Base-by-base conservation (phyloP, 2,329 filamentous ascomycete species). In the Ramichloridium luteum region DNA sequence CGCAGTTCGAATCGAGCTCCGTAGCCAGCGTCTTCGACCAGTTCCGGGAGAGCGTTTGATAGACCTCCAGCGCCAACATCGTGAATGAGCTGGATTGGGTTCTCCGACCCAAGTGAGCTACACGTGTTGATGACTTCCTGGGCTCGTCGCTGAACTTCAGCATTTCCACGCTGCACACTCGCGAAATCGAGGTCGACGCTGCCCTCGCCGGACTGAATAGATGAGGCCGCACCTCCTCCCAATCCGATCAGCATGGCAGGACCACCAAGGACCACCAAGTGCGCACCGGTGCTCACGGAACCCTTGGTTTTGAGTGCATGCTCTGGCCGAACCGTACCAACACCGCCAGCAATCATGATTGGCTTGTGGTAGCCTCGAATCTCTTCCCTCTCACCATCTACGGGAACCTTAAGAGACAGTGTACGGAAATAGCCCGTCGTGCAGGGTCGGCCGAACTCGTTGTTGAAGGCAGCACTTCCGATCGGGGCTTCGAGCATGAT, bases 61-160 rank as follows among this genome's bases (percentile, higher is more conserved):
- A 86, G 63, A 37, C 90, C 90, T 49, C 90, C 90, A 30, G 90
- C 90, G 40, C 90, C 90, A 27, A 98, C 90, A 53, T 98, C 90
- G 55, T 98, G 90, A 42, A 98, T 96, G 62, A 96, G 88, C 34
- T 83, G 79, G 45, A 98, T 96, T 0, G 90, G 90, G 53, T 80
- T 96, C 41, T 84, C 67, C 3, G 76, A 64, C 11, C 86, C 88
- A 47, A 96, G 71, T 3, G 83, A 78, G 16, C 81, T 76, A 55
- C 90, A 98, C 4, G 84, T 78, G 58, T 96, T 90, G 59, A 98
- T 98, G 43, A 98, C 90, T 72, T 96, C 93, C 61, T 98, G 90
- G 2, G 88, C 90, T 47, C 90, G 73, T 40, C 90, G 72, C 59
- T 98, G 84, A 58, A 96, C 88, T 60, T 98, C 90, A 1, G 90